Conservation (phyloP, 2,329 filamentous ascomycete species). For the Mycocentrospora acerina region DNA sequence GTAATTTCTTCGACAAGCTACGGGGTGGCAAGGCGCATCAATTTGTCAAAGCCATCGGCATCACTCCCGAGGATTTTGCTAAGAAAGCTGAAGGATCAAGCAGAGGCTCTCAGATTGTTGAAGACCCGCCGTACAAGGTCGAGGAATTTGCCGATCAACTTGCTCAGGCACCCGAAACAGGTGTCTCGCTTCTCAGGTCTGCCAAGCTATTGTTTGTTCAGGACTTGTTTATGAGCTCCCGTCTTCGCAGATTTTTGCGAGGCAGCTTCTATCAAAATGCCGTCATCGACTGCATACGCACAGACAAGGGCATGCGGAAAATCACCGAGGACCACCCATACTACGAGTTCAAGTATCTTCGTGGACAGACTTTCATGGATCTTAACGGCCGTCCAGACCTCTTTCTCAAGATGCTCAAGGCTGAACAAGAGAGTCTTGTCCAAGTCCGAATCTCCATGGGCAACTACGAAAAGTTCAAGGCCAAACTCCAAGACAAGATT, state of each 20-base stretch:
- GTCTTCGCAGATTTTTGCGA: constrained; percentile 84
- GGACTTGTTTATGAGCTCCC: constrained; percentile 83
- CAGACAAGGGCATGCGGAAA: constrained; percentile 88
- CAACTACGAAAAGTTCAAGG: constrained; percentile 72
- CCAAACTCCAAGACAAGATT: constrained; percentile 78
- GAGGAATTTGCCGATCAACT: constrained; percentile 84
- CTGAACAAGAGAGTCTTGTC: constrained; percentile 89
- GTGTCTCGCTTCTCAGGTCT: constrained; percentile 72
- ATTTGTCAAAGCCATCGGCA: constrained; percentile 86
- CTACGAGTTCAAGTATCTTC: constrained; percentile 96
- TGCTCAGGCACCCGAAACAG: constrained; percentile 54
- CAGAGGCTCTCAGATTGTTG: constrained; percentile 64
- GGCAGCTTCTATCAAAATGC: constrained; percentile 81
- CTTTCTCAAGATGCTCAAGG: constrained; percentile 95
- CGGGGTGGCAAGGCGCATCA: constrained; percentile 77
- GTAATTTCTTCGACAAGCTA: constrained; percentile 79
- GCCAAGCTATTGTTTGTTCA: constrained; percentile 89
- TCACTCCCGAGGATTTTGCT: constrained; percentile 84
- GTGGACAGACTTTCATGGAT: constrained; percentile 81
- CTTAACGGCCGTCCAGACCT: constrained; percentile 82
- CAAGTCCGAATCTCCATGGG: constrained; percentile 80
- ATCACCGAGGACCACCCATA: constrained; percentile 96
- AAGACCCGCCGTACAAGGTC: constrained; percentile 78
- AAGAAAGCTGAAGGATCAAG: constrained; percentile 80
- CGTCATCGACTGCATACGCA: constrained; percentile 82